Evolutionary conservation across 2,329 filamentous ascomycete genomes (phyloP).

Genomic region (Blastomyces gilchristii): DNA sequence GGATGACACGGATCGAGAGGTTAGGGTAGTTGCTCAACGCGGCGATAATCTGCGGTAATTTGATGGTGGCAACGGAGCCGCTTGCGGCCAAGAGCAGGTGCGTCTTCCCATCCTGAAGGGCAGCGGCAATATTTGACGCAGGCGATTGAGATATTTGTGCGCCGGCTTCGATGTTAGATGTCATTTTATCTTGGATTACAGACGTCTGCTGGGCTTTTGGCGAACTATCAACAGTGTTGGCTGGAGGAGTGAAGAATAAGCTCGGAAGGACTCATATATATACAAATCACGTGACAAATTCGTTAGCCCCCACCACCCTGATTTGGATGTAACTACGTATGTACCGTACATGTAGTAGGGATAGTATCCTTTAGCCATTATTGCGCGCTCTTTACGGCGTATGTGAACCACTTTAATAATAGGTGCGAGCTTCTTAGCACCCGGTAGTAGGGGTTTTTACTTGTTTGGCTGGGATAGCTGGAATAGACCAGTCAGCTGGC

Average conservation of each 20-base stretch:
- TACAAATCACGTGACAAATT: neutral
- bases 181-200: neutral
- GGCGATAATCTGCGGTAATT: slow-evolving; percentile 56
- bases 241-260: neutral
- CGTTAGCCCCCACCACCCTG: no score
- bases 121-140: slow-evolving; percentile 6
- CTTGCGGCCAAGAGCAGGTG: slow-evolving; percentile 49
- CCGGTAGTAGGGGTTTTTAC: no score
- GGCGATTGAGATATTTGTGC: neutral
- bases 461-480: no score
- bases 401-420: no score
- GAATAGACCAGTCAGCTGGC: no score
- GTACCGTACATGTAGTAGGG: no score
- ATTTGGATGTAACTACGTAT: neutral
- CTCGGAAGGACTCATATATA: neutral
- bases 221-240: neutral
- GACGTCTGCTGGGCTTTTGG: neutral
- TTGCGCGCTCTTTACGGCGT: no score
- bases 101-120: slow-evolving; percentile 13
- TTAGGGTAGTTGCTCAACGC: slow-evolving; percentile 30
- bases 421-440: no score
- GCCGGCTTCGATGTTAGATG: neutral
- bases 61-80: slow-evolving; percentile 80
- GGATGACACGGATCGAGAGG: slow-evolving; percentile 73
- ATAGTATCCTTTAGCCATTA: no score